Evolutionary conservation across 177 flowering plant genomes (phyloP).

Genomic region (Vitis hybrid): DNA sequence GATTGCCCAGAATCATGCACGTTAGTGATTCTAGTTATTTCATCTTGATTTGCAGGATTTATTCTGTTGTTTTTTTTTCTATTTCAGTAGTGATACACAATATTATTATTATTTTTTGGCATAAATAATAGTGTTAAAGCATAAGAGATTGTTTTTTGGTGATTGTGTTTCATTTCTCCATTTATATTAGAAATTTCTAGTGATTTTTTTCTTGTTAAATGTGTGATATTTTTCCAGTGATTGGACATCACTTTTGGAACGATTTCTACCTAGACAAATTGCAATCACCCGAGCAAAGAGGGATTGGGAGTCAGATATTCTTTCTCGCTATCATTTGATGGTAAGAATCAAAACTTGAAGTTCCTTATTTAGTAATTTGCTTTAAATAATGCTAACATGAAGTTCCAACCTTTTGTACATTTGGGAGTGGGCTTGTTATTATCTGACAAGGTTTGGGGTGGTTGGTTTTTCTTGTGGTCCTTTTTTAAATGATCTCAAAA

Average conservation of each 20-base stretch:
- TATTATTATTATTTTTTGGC: background rate
- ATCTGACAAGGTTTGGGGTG: too few species aligned
- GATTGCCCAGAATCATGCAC: slow-evolving; percentile 74
- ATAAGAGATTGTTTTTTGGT: background rate
- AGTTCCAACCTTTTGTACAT: too few species aligned
- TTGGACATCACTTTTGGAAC: slow-evolving; percentile 91
- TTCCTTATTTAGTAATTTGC: background rate
- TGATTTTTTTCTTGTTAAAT: background rate
- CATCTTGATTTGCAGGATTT: background rate
- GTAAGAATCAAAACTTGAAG: slow-evolving; percentile 32
- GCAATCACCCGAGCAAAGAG: slow-evolving; percentile 89
- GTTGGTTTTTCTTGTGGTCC: background rate
- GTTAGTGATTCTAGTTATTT: slow-evolving; percentile 43
- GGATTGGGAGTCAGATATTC: slow-evolving; percentile 94
- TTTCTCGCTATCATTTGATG: slow-evolving; percentile 80
- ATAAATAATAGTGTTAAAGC: background rate
- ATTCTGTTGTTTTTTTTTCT: background rate
- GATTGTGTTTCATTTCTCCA: slow-evolving; percentile 1
- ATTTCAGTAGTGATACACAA: background rate
- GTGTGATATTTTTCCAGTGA: slow-evolving; percentile 48
- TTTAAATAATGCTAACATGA: background rate
- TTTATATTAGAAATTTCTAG: background rate
- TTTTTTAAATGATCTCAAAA: background rate
- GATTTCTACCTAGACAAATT: slow-evolving; percentile 92
- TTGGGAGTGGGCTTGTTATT: too few species aligned